Evolutionary conservation across 768 basidiomycete genomes (phyloP).

Genomic region (Rhodocollybia butyracea): DNA sequence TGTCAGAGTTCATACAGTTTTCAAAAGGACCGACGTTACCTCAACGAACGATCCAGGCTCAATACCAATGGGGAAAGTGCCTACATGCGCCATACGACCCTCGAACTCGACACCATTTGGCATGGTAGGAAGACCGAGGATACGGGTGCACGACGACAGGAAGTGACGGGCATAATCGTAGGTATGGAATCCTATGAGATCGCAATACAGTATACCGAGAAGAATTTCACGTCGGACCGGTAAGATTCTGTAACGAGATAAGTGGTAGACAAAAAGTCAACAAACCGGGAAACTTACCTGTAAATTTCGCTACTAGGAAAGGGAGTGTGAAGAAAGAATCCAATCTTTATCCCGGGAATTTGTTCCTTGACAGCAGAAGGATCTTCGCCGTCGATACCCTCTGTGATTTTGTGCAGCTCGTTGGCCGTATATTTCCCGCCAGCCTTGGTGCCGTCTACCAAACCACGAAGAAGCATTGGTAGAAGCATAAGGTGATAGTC

Average conservation of each 20-base stretch:
- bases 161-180: constrained; percentile 99
- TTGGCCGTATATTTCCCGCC: constrained; percentile 54
- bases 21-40: constrained; percentile 36
- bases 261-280: constrained; percentile 5
- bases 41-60: constrained; percentile 91
- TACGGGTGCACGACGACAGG: constrained; percentile 96
- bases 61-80: constrained; percentile 99
- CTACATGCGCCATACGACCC: constrained; percentile 92
- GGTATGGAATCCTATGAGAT: constrained; percentile 98
- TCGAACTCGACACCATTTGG: constrained; percentile 98
- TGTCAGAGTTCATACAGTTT: background rate
- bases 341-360: constrained; percentile 82
- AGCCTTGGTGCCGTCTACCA: constrained; percentile 69
- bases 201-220: constrained; percentile 93
- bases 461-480: constrained; percentile 88
- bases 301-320: constrained; percentile 99
- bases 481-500: constrained; percentile 98
- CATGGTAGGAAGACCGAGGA: constrained; percentile 92
- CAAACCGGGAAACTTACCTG: constrained; percentile 50
- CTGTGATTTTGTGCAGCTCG: constrained; percentile 67
- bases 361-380: constrained; percentile 31
- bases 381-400: constrained; percentile 61
- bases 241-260: constrained; percentile 61
- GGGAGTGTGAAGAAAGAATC: constrained; percentile 97
- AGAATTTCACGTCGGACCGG: constrained; percentile 97